Evolutionary conservation across 208 protist species (phyloP).

Genomic region (Entamoeba moshkovskii): DNA sequence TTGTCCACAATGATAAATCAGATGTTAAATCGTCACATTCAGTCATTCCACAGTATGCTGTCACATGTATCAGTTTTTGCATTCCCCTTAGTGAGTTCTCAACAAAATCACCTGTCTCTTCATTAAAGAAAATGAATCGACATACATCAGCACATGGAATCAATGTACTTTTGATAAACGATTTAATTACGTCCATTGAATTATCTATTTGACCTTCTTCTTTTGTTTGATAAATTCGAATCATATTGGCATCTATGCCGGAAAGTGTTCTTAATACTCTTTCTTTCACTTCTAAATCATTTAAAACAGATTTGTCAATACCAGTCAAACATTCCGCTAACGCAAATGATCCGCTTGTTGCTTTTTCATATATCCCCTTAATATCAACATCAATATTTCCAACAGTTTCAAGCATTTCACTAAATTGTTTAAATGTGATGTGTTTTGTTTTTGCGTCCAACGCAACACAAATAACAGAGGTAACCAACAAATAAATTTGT

Average conservation of each 20-base stretch:
- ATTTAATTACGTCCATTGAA: neutral
- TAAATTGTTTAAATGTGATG: neutral
- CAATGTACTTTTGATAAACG: neutral
- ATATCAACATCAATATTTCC: neutral
- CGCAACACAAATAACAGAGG: neutral
- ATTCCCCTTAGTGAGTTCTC: neutral
- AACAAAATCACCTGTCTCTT: neutral
- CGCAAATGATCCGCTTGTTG: neutral
- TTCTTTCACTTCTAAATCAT: neutral
- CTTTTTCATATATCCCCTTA: neutral
- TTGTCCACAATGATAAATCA: neutral
- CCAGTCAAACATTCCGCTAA: neutral
- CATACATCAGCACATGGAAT: neutral
- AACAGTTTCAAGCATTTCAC: neutral
- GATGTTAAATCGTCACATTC: neutral
- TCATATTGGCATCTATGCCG: neutral
- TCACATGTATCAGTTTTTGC: neutral
- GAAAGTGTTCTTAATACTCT: neutral
- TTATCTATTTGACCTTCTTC: neutral
- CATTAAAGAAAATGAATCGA: neutral
- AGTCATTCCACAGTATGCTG: neutral
- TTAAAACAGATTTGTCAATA: neutral
- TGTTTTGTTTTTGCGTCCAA: neutral
- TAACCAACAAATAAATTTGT: neutral
- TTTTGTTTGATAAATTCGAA: neutral